Percentiles rank a stretch among this genome's conserved stretches.
phyloP scores from a whole-genome alignment of 129 eudicot genomes.

The Kitagawia praeruptora region DNA sequence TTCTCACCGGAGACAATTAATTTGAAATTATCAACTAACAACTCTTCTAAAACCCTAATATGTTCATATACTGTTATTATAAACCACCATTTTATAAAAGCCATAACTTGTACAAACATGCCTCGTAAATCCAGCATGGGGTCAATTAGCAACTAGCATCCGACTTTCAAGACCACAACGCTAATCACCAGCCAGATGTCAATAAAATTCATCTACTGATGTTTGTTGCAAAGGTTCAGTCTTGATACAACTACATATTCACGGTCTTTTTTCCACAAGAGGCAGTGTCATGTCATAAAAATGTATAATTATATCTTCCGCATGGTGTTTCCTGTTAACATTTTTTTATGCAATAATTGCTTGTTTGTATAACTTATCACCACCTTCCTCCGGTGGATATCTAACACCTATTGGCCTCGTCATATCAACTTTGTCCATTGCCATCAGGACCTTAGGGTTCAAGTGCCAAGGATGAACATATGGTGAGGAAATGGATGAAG shows the following conservation, averaged over 20 bases:
- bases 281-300: neutral
- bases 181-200: neutral
- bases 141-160: too few relatives aligned
- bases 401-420: conserved; percentile 20
- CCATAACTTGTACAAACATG: too few relatives aligned
- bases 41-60: neutral
- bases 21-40: neutral
- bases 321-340: neutral
- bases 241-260: neutral
- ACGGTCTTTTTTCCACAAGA: neutral
- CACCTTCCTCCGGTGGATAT: conserved; percentile 71
- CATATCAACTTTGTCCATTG: conserved; percentile 32
- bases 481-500: conserved; percentile 23
- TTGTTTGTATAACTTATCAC: conserved; percentile 67
- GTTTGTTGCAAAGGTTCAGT: neutral
- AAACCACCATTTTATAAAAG: too few relatives aligned
- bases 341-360: conserved; percentile 37
- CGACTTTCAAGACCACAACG: neutral
- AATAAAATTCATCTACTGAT: neutral
- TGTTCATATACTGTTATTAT: neutral
- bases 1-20: too few relatives aligned
- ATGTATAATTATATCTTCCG: neutral
- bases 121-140: too few relatives aligned
- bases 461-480: conserved; percentile 78
- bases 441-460: conserved; percentile 47